Percentiles rank a stretch among this genome's conserved stretches.
Conservation (phyloP, 2,329 filamentous ascomycete species). For the Epichloe bromicola region DNA sequence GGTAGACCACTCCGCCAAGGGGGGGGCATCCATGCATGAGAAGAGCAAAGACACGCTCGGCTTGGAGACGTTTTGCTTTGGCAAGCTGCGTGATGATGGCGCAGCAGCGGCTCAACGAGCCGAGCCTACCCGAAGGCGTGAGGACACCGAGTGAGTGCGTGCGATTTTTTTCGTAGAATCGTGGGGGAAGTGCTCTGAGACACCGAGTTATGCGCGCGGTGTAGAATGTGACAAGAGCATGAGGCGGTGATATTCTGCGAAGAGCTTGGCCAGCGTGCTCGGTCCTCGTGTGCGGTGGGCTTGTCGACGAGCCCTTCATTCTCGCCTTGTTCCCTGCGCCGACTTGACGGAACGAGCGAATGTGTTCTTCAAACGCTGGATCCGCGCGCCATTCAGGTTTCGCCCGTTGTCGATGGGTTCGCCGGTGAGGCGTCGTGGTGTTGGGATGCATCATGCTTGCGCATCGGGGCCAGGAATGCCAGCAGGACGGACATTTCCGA, state of each 20-base stretch:
- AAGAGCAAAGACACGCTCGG: slow-evolving; percentile 33
- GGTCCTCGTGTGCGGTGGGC: slow-evolving; percentile 43
- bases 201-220: slow-evolving; percentile 38
- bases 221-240: slow-evolving; percentile 41
- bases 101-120: slow-evolving; percentile 32
- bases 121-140: slow-evolving; percentile 17
- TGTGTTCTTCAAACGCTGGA: too few species aligned
- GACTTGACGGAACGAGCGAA: too few species aligned
- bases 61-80: slow-evolving; percentile 44
- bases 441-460: too few species aligned
- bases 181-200: slow-evolving; percentile 24
- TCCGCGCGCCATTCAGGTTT: too few species aligned
- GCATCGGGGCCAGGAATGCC: too few species aligned
- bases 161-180: slow-evolving; percentile 4
- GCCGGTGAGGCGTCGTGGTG: too few species aligned
- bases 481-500: too few species aligned
- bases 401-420: too few species aligned
- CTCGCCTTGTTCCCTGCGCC: too few species aligned
- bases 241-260: slow-evolving; percentile 40
- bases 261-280: slow-evolving; percentile 35
- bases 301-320: slow-evolving; percentile 35
- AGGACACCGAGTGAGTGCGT: slow-evolving; percentile 17
- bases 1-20: too few species aligned
- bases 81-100: slow-evolving; percentile 44
- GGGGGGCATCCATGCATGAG: slow-evolving; percentile 18